Evolutionary conservation across 2,329 filamentous ascomycete species (phyloP), one percentile per base, ranked within the genome.

Genomic region (Diaporthe vexans): DNA sequence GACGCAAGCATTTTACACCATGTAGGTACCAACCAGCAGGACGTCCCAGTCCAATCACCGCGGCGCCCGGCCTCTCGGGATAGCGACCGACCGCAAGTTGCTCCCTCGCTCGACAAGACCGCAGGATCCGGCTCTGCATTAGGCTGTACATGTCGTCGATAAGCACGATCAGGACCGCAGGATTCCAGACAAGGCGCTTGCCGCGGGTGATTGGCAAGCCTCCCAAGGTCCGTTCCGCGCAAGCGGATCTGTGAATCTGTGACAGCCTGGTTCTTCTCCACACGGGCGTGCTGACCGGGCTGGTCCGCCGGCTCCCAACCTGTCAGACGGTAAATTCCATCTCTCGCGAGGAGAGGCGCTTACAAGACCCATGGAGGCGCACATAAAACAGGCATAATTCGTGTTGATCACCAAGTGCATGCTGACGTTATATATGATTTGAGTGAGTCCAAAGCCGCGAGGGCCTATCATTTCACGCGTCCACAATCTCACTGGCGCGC

Each of bases 251-350:
- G 70, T 13, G 70, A 51, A 40, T 40, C 26, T 43, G 40, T 54
- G 63, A 68, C 46, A 68, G 63, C 63, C 52, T 54, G 63, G 63
- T 40, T 68, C 63, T 40, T 68, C 63, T 40, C 63, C 63, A 68
- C 63, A 67, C 21, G 26, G 63, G 63, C 63, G 46, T 40, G 63
- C 63, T 68, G 63, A 40, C 63, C 63, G 63, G 63, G 48, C 63
- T 68, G 63, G 63, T 35, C 63, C 63, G 63, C 63, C 48, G 46
- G 48, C 63, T 68, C 11, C 35, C 46, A 33, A 52, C 15, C 46
- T 67, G 63, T 68, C 63, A 67, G 63, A 54, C 63, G 63, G 63
- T 6, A 68, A 68, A 68, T 54, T 68, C 63, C 63, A 68, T 54
- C 48, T 26, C 46, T 10, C 15, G 9, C 40, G 40, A 17, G 40